Evolutionary conservation across 306 rosid genomes (phyloP), one percentile per base, ranked within the genome.

Genomic region (Lathyrus oleraceus): DNA sequence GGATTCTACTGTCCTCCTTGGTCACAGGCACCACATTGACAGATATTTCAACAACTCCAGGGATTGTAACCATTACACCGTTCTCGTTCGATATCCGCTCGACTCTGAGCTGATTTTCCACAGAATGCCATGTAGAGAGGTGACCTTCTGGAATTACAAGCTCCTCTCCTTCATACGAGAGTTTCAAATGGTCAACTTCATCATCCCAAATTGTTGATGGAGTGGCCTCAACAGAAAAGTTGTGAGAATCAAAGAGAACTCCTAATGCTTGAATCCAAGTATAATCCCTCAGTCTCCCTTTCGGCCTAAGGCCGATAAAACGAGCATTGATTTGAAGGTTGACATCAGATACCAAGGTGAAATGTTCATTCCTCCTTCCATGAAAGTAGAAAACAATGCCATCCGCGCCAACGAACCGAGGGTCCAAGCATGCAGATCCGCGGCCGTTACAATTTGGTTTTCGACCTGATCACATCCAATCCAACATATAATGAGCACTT

Each of bases 231-330:
- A 91, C 70, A 16, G 96, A 82, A 67, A 89, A 73, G 32, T 62
- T 76, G 63, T 82, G 74, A 8, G 88, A 67, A 39, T 65, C 82
- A 54, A 79, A 85, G 69, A 89, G 90, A 43, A 91, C 17, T 27
- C 94, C 96, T 0, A 91, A 79, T 23, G 96, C 90, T 80, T 91
- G 97, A 69, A 91, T 91, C 96, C 96, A 91, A 2, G 94, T 87
- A 58, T 84, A 89, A 73, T 89, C 96, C 49, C 94, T 77, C 16
- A 74, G 9, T 71, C 91, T 51, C 1, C 86, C 87, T 3, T 64
- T 72, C 0, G 90, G 97, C 58, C 97, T 78, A 5, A 85, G 87
- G 5, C 97, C 97, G 5, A 87, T 85, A 81, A 91, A 91, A 17
- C 59, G 94, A 6, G 84, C 86, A 21, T 91, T 91, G 84, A 91